phyloP scores from a whole-genome alignment of 768 basidiomycete genomes.

The Pisolithus orientalis region DNA sequence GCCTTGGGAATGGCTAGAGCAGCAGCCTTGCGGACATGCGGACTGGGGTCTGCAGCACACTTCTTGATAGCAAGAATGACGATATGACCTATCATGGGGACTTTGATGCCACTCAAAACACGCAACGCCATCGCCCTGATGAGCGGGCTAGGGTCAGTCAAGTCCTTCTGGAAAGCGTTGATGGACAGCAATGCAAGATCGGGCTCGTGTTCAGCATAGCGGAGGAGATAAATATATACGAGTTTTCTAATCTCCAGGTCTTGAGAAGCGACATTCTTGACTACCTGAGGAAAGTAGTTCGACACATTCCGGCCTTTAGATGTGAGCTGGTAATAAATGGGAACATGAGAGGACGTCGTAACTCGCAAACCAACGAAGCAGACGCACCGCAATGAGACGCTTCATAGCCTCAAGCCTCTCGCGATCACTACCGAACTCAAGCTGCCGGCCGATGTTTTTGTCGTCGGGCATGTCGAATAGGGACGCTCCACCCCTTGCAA shows the following conservation, averaged over 20 bases:
- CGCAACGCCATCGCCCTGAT: constrained; percentile 95
- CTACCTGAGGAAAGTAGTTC: constrained; percentile 92
- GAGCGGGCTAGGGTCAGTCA: constrained; percentile 85
- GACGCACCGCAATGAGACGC: constrained; percentile 81
- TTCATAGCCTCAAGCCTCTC: constrained; percentile 97
- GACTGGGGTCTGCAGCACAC: constrained; percentile 85
- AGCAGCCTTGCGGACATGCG: constrained; percentile 91
- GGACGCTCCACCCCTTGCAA: constrained; percentile 49
- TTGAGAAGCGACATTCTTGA: constrained; percentile 91
- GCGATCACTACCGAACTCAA: constrained; percentile 82
- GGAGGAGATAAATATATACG: constrained; percentile 94
- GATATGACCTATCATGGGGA: constrained; percentile 81
- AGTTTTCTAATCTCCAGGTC: constrained; percentile 94
- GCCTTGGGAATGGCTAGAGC: constrained; percentile 86
- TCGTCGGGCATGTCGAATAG: constrained; percentile 72
- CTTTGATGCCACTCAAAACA: constrained; percentile 86
- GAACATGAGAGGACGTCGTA: neutral
- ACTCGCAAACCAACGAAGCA: neutral
- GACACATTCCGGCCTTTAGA: constrained; percentile 90
- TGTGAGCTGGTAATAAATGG: constrained; percentile 55
- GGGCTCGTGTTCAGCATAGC: constrained; percentile 89
- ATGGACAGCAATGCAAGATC: constrained; percentile 94
- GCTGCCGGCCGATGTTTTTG: constrained; percentile 77
- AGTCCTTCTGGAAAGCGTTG: constrained; percentile 97
- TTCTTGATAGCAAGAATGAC: constrained; percentile 89